Conservation (phyloP, 768 basidiomycete genomes). For the Tubosaeta sp. region DNA sequence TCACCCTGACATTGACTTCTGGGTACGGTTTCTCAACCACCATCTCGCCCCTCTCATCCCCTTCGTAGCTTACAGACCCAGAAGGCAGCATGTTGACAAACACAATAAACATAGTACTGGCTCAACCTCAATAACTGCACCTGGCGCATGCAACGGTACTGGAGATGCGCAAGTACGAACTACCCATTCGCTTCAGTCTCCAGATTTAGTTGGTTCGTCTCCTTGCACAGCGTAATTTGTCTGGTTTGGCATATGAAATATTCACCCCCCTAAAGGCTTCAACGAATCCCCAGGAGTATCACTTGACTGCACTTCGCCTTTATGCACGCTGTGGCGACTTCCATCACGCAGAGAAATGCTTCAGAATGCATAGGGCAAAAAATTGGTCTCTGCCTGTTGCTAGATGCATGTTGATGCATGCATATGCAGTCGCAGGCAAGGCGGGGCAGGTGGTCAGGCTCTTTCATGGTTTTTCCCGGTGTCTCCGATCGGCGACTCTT, state of each 20-base stretch:
- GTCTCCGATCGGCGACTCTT: slow-evolving; percentile 24
- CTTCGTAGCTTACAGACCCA: slow-evolving; percentile 74
- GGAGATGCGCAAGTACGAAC: slow-evolving; percentile 35
- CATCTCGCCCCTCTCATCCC: neutral
- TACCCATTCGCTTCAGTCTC: slow-evolving; percentile 28
- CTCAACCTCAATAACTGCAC: slow-evolving; percentile 52
- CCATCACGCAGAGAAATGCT: slow-evolving; percentile 41
- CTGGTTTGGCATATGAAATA: slow-evolving; percentile 42
- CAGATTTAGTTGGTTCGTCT: slow-evolving; percentile 38
- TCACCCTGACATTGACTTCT: slow-evolving; percentile 96
- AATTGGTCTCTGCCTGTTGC: slow-evolving; percentile 27
- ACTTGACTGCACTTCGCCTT: slow-evolving; percentile 47
- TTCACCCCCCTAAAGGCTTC: slow-evolving; percentile 32
- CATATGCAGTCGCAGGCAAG: slow-evolving; percentile 46
- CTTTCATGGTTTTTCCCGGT: slow-evolving; percentile 56
- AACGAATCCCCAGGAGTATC: slow-evolving; percentile 16
- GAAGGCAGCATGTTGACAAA: slow-evolving; percentile 62
- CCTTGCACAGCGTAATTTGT: slow-evolving; percentile 38
- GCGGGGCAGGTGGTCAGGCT: slow-evolving; percentile 38
- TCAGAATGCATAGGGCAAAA: slow-evolving; percentile 30
- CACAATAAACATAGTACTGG: slow-evolving; percentile 88
- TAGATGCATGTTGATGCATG: slow-evolving; percentile 49
- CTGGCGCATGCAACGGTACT: slow-evolving; percentile 40
- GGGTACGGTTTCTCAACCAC: slow-evolving; percentile 47
- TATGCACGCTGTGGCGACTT: slow-evolving; percentile 50